phyloP scores from a whole-genome alignment of 768 basidiomycete species.

The Amanita muscaria region DNA sequence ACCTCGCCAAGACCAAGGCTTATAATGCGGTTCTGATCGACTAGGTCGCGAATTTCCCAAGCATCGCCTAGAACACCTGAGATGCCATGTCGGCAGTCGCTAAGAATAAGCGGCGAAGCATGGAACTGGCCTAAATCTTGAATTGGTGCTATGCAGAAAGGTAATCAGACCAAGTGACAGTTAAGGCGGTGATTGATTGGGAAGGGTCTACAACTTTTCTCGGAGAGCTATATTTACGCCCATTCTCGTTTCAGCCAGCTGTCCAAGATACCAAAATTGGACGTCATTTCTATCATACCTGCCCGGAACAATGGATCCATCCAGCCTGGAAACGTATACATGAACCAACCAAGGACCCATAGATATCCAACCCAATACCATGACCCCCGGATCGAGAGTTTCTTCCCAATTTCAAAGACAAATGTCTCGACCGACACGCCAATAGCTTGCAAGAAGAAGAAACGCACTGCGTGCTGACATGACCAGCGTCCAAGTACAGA shows the following conservation, averaged over 20 bases:
- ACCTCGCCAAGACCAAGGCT: background rate
- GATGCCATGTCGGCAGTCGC: background rate
- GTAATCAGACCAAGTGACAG: conserved; percentile 5
- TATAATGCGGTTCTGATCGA: conserved; percentile 1
- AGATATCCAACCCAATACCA: conserved; percentile 16
- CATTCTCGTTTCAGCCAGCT: background rate
- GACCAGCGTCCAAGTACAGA: conserved; percentile 18
- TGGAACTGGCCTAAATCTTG: conserved; percentile 7
- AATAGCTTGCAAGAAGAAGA: conserved; percentile 24
- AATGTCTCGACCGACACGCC: conserved; percentile 28
- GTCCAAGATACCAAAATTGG: conserved; percentile 7
- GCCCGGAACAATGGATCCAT: conserved; percentile 12
- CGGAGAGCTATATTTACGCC: background rate
- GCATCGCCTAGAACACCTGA: conserved; percentile 1
- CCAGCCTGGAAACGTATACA: conserved; percentile 16
- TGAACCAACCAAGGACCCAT: conserved; percentile 23
- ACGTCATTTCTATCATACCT: conserved; percentile 9
- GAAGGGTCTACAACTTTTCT: background rate
- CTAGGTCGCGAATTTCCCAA: background rate
- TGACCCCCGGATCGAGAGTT: conserved; percentile 7
- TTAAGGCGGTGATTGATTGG: background rate
- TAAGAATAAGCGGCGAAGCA: background rate
- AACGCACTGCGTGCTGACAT: conserved; percentile 12
- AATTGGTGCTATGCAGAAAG: background rate
- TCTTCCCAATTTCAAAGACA: conserved; percentile 14